A percentile compares a stretch with the other conserved stretches of the same genome.
Conservation (phyloP, 164 flowering plant genomes). For the Pachysandra terminalis region DNA sequence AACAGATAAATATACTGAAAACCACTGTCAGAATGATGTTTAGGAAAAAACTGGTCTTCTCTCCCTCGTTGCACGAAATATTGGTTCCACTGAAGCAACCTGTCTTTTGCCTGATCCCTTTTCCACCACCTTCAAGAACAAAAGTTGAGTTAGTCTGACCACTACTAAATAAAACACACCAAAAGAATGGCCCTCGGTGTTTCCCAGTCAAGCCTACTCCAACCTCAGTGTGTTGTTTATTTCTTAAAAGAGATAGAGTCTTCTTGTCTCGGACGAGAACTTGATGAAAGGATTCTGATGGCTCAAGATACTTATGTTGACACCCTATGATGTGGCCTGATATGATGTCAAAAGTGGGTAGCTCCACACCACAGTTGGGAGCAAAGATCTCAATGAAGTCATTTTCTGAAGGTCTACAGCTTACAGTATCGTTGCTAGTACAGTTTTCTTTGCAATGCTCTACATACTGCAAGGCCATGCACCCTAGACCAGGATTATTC, state of each 20-base stretch:
- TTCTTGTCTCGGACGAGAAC: constrained; percentile 44
- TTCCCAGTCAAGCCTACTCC: constrained; percentile 63
- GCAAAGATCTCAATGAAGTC: constrained; percentile 82
- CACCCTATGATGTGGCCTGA: constrained; percentile 68
- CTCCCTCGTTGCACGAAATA: constrained; percentile 46
- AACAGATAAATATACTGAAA: constrained; percentile 12
- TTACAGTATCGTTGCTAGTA: constrained; percentile 42
- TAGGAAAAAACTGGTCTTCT: constrained; percentile 3
- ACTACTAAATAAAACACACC: constrained; percentile 73
- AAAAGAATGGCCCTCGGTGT: constrained; percentile 61
- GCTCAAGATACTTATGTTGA: constrained; percentile 49
- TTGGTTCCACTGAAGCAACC: constrained; percentile 79
- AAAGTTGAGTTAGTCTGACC: constrained; percentile 63
- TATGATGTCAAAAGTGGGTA: constrained; percentile 68
- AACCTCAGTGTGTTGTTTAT: constrained; percentile 53
- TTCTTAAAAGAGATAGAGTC: constrained; percentile 42
- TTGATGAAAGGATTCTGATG: constrained; percentile 51
- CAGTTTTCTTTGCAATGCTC: constrained; percentile 66
- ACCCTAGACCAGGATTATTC: constrained; percentile 73
- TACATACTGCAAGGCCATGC: constrained; percentile 80
- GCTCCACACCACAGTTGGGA: constrained; percentile 92
- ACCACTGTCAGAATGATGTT: not conserved
- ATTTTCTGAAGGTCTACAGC: constrained; percentile 58
- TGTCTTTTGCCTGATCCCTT: constrained; percentile 67
- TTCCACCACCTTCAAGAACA: constrained; percentile 70